A percentile compares a stretch with the other conserved stretches of the same genome.
Evolutionary conservation across 1,139 yeast species (phyloP).

Genomic region (Hanseniaspora gamundiae): DNA sequence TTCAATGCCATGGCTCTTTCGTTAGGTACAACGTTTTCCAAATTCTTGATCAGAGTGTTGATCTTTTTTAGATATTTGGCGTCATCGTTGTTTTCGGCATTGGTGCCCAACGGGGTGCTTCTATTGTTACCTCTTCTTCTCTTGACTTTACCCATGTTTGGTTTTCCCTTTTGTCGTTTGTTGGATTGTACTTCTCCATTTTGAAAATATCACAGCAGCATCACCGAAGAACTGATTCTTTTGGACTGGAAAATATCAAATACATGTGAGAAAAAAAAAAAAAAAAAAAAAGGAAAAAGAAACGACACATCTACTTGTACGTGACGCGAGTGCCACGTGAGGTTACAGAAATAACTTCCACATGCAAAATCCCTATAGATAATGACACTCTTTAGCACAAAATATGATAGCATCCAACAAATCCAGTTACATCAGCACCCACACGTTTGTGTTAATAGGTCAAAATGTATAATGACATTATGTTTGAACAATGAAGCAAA

Average conservation of each 20-base stretch:
- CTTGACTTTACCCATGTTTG: conserved; percentile 61
- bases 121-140: conserved; percentile 52
- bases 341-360: no score
- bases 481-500: no score
- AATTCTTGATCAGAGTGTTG: conserved; percentile 53
- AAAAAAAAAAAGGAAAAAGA: background rate
- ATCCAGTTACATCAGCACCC: no score
- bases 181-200: no score
- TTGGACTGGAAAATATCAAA: no score
- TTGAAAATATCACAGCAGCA: no score
- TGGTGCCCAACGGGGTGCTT: conserved; percentile 33
- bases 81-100: conserved; percentile 29
- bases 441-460: no score
- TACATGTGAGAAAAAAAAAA: background rate
- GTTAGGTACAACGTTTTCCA: conserved; percentile 50
- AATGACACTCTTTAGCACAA: no score
- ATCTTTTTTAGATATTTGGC: conserved; percentile 43
- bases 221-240: no score
- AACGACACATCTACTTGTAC: background rate
- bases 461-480: no score
- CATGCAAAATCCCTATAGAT: no score
- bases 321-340: background rate
- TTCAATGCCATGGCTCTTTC: conserved; percentile 72
- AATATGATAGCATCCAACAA: no score
- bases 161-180: background rate